phyloP scores from a whole-genome alignment of 2,329 filamentous ascomycete genomes.

The Exophiala xenobiotica region DNA sequence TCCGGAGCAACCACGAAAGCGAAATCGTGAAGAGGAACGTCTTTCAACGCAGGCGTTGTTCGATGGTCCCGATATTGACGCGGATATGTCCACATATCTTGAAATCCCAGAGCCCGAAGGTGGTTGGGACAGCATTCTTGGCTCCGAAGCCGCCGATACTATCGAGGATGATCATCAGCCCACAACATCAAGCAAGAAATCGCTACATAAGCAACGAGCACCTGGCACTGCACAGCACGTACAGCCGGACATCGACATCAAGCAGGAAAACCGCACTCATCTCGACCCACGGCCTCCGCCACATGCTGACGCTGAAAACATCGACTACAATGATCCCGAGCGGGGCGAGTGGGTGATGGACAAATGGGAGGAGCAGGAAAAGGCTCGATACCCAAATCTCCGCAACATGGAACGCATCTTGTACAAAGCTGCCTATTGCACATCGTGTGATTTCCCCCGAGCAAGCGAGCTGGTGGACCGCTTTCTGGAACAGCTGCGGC shows the following conservation, averaged over 20 bases:
- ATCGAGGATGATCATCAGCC: not conserved
- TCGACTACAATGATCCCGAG: too few species aligned
- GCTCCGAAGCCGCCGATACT: slow-evolving; percentile 1
- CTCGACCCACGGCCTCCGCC: not conserved
- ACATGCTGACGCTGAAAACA: too few species aligned
- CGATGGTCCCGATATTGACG: slow-evolving; percentile 1
- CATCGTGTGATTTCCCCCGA: slow-evolving; percentile 16
- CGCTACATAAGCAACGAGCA: not conserved
- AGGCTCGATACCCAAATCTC: too few species aligned
- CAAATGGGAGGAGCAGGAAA: too few species aligned
- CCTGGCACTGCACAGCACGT: not conserved
- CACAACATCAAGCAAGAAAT: not conserved
- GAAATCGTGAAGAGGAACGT: not conserved
- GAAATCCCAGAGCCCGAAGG: slow-evolving; percentile 32
- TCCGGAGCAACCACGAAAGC: slow-evolving; percentile 1
- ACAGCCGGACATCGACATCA: not conserved
- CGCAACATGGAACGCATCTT: too few species aligned
- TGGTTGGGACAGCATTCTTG: slow-evolving; percentile 29
- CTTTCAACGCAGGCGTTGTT: slow-evolving; percentile 21
- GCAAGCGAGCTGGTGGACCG: not conserved
- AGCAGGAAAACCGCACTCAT: not conserved
- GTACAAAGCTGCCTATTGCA: slow-evolving; percentile 17
- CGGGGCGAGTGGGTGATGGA: too few species aligned
- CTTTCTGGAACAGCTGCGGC: not conserved
- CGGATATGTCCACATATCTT: slow-evolving; percentile 17